Conservation (phyloP, 495 filamentous ascomycete genomes). For the Penicillium cataractarum region DNA sequence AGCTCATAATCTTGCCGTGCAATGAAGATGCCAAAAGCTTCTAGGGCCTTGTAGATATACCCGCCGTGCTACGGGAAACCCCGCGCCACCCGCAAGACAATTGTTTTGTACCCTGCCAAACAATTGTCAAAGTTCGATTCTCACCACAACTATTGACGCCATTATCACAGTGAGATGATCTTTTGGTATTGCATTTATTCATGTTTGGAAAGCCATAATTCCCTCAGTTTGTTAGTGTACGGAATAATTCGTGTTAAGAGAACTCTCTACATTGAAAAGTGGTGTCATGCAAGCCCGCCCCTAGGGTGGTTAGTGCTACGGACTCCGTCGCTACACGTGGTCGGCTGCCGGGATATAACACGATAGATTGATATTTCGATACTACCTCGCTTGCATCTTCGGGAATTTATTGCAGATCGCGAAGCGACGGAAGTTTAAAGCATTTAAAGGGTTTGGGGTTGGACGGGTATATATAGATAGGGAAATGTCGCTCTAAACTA, state of each 20-base stretch:
- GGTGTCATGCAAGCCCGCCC: not conserved
- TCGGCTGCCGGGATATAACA: conserved; percentile 9
- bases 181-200: not conserved
- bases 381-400: conserved; percentile 11
- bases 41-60: conserved; percentile 4
- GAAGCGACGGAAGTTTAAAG: not conserved
- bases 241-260: not conserved
- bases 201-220: not conserved
- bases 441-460: not conserved
- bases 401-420: not conserved
- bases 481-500: not conserved
- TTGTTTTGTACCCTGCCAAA: not conserved
- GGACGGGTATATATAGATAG: not conserved
- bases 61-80: not conserved
- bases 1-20: not conserved
- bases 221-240: not conserved
- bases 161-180: not conserved
- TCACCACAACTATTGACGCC: not conserved
- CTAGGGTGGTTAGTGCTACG: conserved; percentile 8
- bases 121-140: not conserved
- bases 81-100: not conserved
- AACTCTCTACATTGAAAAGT: not conserved
- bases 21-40: conserved; percentile 5
- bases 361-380: conserved; percentile 12
- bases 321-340: conserved; percentile 14